phyloP scores from a whole-genome alignment of 2,329 filamentous ascomycete genomes.

The Plectosphaerella cucumerina region DNA sequence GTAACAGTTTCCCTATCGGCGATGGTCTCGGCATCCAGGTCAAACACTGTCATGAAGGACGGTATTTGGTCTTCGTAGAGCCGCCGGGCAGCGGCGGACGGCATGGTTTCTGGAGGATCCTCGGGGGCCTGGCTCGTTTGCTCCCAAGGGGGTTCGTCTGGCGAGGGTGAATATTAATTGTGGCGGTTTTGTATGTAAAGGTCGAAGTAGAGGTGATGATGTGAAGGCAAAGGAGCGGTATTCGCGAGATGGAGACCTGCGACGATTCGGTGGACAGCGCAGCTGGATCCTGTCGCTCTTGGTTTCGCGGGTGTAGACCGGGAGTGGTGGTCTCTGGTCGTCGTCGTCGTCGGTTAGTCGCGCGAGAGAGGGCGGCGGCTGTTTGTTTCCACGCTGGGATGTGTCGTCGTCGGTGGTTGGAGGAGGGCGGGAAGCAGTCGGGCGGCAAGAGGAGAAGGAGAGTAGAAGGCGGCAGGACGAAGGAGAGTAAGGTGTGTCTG shows the following conservation, averaged over 20 bases:
- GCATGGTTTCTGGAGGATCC: conserved; percentile 41
- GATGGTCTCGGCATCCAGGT: conserved; percentile 55
- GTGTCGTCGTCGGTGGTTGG: background rate
- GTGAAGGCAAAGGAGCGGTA: conserved; percentile 11
- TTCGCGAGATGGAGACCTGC: conserved; percentile 16
- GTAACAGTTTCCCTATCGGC: conserved; percentile 50
- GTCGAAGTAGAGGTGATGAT: background rate
- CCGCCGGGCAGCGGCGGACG: conserved; percentile 56
- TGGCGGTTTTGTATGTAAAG: conserved; percentile 10
- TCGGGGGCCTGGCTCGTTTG: conserved; percentile 1
- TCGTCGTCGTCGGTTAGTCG: background rate
- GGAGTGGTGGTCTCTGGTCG: background rate
- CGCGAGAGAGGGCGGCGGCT: background rate
- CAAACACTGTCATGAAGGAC: conserved; percentile 73
- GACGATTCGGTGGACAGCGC: conserved; percentile 37
- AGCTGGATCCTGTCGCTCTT: conserved; percentile 42
- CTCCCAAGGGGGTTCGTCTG: conserved; percentile 8
- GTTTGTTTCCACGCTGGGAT: too few species aligned
- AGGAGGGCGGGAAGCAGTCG: conserved; percentile 1
- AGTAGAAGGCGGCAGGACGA: conserved; percentile 3
- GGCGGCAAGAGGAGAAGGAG: conserved; percentile 6
- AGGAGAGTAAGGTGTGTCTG: background rate
- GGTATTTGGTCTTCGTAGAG: conserved; percentile 68
- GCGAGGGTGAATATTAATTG: conserved; percentile 10
- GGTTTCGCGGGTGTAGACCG: conserved; percentile 4